Evolutionary conservation across 352 stramenopile species (phyloP), one percentile per base, ranked within the genome.

Genomic region (Halophytophthora batemanensis): DNA sequence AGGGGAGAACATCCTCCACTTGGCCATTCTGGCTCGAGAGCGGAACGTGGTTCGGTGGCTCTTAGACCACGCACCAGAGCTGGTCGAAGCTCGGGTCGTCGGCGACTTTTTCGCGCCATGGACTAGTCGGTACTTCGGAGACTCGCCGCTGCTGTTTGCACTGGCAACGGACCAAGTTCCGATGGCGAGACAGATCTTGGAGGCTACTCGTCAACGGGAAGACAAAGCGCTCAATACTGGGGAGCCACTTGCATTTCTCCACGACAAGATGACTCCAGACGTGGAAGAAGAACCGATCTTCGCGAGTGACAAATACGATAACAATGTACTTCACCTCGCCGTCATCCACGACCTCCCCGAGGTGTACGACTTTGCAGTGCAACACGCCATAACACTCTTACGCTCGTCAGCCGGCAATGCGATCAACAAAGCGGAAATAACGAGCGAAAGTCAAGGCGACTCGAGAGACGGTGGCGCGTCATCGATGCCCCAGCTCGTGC

Each of bases 1-100:
- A 21, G 75, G 75, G 3, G 78, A 86, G 42, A 86, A 84, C 47
- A 62, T 85, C 19, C 63, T 86, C 15, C 78, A 89, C 53, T 80
- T 86, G 29, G 73, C 73, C 13, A 86, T 89, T 46, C 67, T 89
- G 8, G 74, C 82, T 22, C 66, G 75, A 14, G 48, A 76, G 23
- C 40, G 49, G 4, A 50, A 54, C 5, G 60, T 86, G 0, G 66
- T 69, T 15, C 44, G 53, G 6, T 85, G 73, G 69, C 58, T 86
- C 0, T 46, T 86, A 8, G 34, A 52, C 0, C 22, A 74, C 13
- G 58, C 61, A 2, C 77, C 69, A 0, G 60, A 74, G 31, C 42
- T 89, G 12, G 43, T 84, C 18, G 37, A 66, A 7, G 71, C 71
- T 0, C 74, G 85, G 44, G 66, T 69, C 1, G 76, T 73, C 0